These are phyloP conservation scores for Abrus pulchellus DNA, from an alignment of 306 rosid species.

Conservation along the genomic window DNA sequence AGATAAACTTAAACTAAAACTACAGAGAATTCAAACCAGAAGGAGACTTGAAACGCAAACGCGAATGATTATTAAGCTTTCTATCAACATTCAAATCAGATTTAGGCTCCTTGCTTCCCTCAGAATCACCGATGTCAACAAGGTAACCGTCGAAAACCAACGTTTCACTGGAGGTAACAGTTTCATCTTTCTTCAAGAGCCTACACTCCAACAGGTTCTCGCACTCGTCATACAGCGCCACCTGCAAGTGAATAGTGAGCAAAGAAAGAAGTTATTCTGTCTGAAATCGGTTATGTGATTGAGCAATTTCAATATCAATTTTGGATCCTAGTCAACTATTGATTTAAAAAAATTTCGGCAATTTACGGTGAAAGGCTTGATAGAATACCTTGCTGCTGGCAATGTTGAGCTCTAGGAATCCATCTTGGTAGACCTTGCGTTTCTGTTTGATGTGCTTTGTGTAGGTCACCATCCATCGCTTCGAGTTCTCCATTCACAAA, in stretches of 20 bases:
- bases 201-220: constrained; percentile 75
- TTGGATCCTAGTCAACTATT: background rate
- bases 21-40: constrained; percentile 38
- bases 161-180: constrained; percentile 62
- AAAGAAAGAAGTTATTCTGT: background rate
- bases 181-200: constrained; percentile 72
- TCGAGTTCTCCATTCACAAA: constrained; percentile 59
- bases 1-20: background rate
- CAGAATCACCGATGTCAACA: constrained; percentile 65
- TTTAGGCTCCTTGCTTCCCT: constrained; percentile 52
- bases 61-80: constrained; percentile 40
- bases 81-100: constrained; percentile 50
- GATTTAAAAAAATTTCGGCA: background rate
- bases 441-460: constrained; percentile 82
- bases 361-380: background rate
- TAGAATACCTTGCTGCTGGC: constrained; percentile 72
- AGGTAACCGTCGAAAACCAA: constrained; percentile 49
- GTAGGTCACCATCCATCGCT: constrained; percentile 85
- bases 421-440: constrained; percentile 86
- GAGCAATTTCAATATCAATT: constrained; percentile 14
- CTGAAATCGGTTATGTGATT: background rate
- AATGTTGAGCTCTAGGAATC: constrained; percentile 67
- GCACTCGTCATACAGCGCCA: constrained; percentile 72
- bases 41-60: constrained; percentile 46
- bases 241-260: constrained; percentile 50